Evolutionary conservation across 2,329 filamentous ascomycete species (phyloP), one percentile per base, ranked within the genome.

Genomic region (Arthroderma sp.): DNA sequence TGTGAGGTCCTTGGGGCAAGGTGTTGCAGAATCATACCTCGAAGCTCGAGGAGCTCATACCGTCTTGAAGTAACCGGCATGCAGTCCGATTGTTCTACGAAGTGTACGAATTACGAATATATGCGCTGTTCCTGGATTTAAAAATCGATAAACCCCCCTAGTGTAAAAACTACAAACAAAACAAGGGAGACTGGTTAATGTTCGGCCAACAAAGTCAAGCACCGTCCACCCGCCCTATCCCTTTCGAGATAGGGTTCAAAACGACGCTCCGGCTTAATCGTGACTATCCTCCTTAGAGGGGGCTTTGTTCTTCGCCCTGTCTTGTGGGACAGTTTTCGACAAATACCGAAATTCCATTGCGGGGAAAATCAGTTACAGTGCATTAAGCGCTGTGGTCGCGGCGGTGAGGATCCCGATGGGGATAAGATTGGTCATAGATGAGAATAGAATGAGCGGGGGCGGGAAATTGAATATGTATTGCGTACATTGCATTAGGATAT

Each of bases 181-280:
- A 7, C 15, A 22, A 22, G 15, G 15, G 15, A 22, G 3, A 22
- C 15, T 22, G 15, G 15, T 22, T 15, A 48, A 75, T 89, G 84
- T 91, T 67, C 72, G 83, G 81, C 76, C 83, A 80, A 78, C 84
- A 84, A 85, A 94, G 85, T 94, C 88, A 94, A 94, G 77, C 85
- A 71, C 75, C 80, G 78, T 81, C 85, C 83, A 94, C 79, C 81
- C 85, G 83, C 78, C 79, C 71, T 67, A 63, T 63, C 72, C 77
- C 83, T 93, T 69, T 94, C 84, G 71, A 77, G 68, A 71, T 72
- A 73, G 78, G 75, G 78, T 80, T 85, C 76, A 81, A 88, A 79
- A 80, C 81, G 80, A 77, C 78, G 85, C 87, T 94, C 88, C 88
- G 87, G 88, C 88, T 95, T 94, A 94, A 91, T 94, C 82, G 85